These are phyloP conservation scores for Pachyrhizus erosus DNA, from an alignment of 306 rosid species.

Conservation along the genomic window DNA sequence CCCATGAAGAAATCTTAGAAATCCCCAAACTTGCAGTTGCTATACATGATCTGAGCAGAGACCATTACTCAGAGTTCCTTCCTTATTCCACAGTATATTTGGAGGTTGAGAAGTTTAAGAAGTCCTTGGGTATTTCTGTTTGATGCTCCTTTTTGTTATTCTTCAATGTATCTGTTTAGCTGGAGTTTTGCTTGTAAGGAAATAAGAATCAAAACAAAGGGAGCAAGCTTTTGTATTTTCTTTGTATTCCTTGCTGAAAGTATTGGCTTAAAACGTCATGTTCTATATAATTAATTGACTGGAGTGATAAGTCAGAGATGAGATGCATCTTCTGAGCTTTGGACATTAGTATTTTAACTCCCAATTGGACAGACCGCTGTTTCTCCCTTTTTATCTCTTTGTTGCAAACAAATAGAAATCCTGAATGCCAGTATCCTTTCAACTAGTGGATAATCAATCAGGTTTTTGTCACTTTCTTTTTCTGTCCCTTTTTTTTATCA, in stretches of 20 bases:
- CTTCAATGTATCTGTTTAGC: conserved; percentile 56
- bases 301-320: conserved; percentile 42
- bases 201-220: conserved; percentile 69
- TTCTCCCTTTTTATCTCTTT: conserved; percentile 9
- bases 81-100: conserved; percentile 91
- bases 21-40: conserved; percentile 98
- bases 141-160: conserved; percentile 50
- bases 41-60: conserved; percentile 88
- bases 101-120: conserved; percentile 99
- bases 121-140: conserved; percentile 82
- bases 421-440: neutral
- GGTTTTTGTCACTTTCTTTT: neutral
- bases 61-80: conserved; percentile 81
- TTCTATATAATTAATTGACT: conserved; percentile 42
- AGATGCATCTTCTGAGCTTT: conserved; percentile 36
- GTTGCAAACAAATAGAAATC: neutral
- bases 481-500: neutral
- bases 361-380: neutral
- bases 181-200: conserved; percentile 67
- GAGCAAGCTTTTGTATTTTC: conserved; percentile 53
- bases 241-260: conserved; percentile 49
- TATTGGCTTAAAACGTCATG: conserved; percentile 42
- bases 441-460: neutral
- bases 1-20: conserved; percentile 94
- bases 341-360: conserved; percentile 7